These are phyloP conservation scores for Alternaria incomplexa DNA, from an alignment of 2,329 filamentous ascomycete genomes.

Conservation along the genomic window DNA sequence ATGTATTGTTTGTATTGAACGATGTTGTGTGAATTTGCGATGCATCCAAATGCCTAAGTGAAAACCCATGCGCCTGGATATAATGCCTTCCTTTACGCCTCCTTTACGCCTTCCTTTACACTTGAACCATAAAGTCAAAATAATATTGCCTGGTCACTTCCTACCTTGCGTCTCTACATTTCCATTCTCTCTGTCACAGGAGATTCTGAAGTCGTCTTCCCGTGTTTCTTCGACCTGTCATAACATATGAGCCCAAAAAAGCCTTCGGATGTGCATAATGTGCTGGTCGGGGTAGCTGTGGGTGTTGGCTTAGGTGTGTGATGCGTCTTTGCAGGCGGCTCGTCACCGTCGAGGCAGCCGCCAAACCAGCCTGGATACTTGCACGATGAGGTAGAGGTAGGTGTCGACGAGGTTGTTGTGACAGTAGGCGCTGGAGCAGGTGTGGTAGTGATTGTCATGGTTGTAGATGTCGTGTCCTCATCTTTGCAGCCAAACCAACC, in stretches of 20 bases:
- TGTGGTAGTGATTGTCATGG: slow-evolving; percentile 35
- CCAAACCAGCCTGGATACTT: slow-evolving; percentile 57
- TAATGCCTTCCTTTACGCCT: slow-evolving; percentile 11
- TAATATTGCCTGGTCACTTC: not conserved
- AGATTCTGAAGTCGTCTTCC: slow-evolving; percentile 4
- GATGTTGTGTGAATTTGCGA: not conserved
- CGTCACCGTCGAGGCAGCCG: slow-evolving; percentile 57
- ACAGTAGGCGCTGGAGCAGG: slow-evolving; percentile 33
- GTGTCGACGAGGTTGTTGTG: slow-evolving; percentile 39
- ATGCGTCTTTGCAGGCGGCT: slow-evolving; percentile 45
- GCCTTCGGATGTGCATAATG: slow-evolving; percentile 33
- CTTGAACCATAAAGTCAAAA: not conserved
- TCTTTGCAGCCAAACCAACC: slow-evolving; percentile 72
- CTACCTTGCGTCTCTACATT: slow-evolving; percentile 19
- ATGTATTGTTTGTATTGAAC: not conserved
- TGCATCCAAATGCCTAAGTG: not conserved
- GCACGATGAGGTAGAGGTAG: slow-evolving; percentile 50
- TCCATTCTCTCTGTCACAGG: slow-evolving; percentile 33
- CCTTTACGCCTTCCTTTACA: not conserved
- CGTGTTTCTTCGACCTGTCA: slow-evolving; percentile 27
- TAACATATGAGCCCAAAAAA: slow-evolving; percentile 43
- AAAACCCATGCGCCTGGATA: slow-evolving; percentile 10
- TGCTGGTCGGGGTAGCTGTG: slow-evolving; percentile 17
- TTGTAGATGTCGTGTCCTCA: slow-evolving; percentile 49
- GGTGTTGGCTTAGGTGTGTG: slow-evolving; percentile 20